Evolutionary conservation across 345 rosid genomes (phyloP).

Genomic region (Hibiscus tridactylites): DNA sequence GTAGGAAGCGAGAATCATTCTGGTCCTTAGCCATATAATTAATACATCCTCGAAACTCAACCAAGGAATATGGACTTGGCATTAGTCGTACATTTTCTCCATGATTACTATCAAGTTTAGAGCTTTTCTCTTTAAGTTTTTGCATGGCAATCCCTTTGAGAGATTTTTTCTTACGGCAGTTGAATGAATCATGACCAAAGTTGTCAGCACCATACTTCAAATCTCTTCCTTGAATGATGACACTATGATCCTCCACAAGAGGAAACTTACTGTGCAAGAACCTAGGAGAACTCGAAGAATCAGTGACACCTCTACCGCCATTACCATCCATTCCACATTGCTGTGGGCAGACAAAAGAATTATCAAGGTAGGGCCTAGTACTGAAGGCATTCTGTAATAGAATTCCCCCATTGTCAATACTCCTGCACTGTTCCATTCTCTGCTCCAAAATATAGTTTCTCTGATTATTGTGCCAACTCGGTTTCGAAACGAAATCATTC

Average conservation of each 20-base stretch:
- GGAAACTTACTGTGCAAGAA: too few relatives aligned
- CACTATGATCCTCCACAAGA: background rate
- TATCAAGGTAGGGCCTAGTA: slow-evolving; percentile 15
- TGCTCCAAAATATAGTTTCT: slow-evolving; percentile 27
- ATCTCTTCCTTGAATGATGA: background rate
- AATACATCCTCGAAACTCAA: slow-evolving; percentile 33
- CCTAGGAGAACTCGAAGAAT: slow-evolving; percentile 11
- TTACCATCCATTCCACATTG: slow-evolving; percentile 15
- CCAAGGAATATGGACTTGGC: slow-evolving; percentile 26
- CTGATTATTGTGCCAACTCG: slow-evolving; percentile 14
- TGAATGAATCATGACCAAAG: slow-evolving; percentile 11
- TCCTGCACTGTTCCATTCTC: slow-evolving; percentile 19
- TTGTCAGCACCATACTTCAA: slow-evolving; percentile 15
- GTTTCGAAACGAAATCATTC: slow-evolving; percentile 11
- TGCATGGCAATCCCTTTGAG: slow-evolving; percentile 16
- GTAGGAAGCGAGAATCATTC: slow-evolving; percentile 43
- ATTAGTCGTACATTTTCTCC: slow-evolving; percentile 18
- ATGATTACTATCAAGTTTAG: slow-evolving; percentile 15
- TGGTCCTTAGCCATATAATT: slow-evolving; percentile 47
- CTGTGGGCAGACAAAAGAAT: slow-evolving; percentile 12
- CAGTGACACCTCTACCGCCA: slow-evolving; percentile 13
- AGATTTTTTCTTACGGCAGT: slow-evolving; percentile 19
- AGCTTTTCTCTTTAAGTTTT: slow-evolving; percentile 16
- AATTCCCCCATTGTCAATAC: slow-evolving; percentile 8
- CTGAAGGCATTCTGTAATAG: slow-evolving; percentile 8